Evolutionary conservation across 2,329 filamentous ascomycete genomes (phyloP).

Genomic region (Pseudocercospora eumusae): DNA sequence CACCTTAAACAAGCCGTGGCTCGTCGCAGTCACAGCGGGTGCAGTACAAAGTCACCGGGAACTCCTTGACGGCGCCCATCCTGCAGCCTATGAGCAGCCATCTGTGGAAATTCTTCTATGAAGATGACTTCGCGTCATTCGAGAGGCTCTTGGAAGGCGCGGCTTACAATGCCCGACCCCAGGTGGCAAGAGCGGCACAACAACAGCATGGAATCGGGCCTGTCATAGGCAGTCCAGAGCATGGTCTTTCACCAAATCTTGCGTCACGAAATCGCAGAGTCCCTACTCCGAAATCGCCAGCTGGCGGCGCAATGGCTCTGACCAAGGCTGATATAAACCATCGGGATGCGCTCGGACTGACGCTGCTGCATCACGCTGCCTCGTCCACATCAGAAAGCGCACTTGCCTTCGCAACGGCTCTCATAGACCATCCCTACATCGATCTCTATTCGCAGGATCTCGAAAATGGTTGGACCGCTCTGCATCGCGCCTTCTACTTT

Average conservation of each 20-base stretch:
- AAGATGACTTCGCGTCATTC: constrained; percentile 97
- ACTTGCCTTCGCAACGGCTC: constrained; percentile 70
- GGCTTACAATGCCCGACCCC: constrained; percentile 58
- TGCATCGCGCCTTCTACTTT: constrained; percentile 86
- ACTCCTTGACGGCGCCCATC: constrained; percentile 38
- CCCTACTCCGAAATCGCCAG: constrained; percentile 39
- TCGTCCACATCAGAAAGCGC: constrained; percentile 72
- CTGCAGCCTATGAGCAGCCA: constrained; percentile 81
- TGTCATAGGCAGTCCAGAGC: constrained; percentile 48
- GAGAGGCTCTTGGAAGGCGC: constrained; percentile 77
- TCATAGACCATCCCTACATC: constrained; percentile 78
- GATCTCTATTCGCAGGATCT: constrained; percentile 85
- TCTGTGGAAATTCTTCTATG: constrained; percentile 95
- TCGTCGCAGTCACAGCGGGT: constrained; percentile 85
- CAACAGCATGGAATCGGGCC: constrained; percentile 34
- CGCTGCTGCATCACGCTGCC: constrained; percentile 79
- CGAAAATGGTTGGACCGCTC: constrained; percentile 93
- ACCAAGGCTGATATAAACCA: constrained; percentile 75
- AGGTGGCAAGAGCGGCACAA: constrained; percentile 46
- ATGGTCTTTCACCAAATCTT: constrained; percentile 48
- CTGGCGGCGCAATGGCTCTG: constrained; percentile 49
- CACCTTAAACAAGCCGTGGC: constrained; percentile 91
- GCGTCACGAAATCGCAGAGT: constrained; percentile 41
- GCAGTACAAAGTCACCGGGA: constrained; percentile 58
- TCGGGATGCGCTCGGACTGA: constrained; percentile 78